A percentile compares a stretch with the other conserved stretches of the same genome.
These are phyloP conservation scores for Phalaenopsis hybrid DNA, from an alignment of 116 monocot genomes.

Conservation along the genomic window DNA sequence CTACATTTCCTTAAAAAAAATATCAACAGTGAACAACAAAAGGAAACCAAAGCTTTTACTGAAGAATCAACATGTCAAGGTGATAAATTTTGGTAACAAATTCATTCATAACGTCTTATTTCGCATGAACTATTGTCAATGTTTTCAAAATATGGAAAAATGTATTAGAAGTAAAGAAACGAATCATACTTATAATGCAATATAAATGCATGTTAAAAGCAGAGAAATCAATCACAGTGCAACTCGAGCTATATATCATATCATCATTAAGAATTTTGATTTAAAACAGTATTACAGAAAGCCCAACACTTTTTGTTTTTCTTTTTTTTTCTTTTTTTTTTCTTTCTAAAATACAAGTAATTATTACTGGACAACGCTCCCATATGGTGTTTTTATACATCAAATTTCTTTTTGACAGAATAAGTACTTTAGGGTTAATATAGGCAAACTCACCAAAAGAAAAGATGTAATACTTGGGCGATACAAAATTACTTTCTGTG, in stretches of 20 bases:
- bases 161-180: neutral
- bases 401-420: neutral
- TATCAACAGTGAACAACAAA: too few relatives aligned
- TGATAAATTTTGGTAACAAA: neutral
- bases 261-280: neutral
- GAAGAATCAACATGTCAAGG: too few relatives aligned
- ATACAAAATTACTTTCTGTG: conserved; percentile 59
- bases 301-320: neutral
- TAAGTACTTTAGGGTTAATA: neutral
- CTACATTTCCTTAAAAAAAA: too few relatives aligned
- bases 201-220: neutral
- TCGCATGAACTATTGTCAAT: neutral
- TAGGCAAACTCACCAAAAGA: conserved; percentile 51
- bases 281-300: neutral
- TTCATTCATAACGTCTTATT: neutral
- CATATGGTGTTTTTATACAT: neutral
- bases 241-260: neutral
- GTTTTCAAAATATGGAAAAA: neutral
- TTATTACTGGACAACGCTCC: neutral
- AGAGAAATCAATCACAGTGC: neutral
- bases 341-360: neutral
- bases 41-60: too few relatives aligned
- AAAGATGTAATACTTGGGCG: conserved; percentile 67
- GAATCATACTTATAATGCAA: neutral
- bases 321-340: neutral